Percentiles rank a stretch among this genome's conserved stretches.
Conservation (phyloP, 352 stramenopile species). For the Phytophthora cactorum region DNA sequence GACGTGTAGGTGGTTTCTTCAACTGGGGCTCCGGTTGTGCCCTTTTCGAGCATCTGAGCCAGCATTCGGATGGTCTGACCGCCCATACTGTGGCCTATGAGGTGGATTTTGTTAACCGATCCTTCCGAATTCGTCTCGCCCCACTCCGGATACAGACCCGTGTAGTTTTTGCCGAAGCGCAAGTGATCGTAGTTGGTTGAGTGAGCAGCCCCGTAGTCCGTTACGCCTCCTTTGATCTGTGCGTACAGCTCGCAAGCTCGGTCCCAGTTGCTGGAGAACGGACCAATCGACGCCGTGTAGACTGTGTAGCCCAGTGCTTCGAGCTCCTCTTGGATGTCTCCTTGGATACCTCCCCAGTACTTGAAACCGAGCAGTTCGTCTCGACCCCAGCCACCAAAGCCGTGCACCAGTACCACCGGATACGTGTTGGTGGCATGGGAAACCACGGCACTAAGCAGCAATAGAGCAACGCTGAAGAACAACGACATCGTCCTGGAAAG, state of each 20-base stretch:
- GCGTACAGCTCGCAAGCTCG: slow-evolving; percentile 68
- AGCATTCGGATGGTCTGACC: slow-evolving; percentile 78
- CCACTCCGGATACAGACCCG: slow-evolving; percentile 66
- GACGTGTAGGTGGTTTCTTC: slow-evolving; percentile 37
- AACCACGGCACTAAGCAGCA: slow-evolving; percentile 25
- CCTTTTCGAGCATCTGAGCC: slow-evolving; percentile 61
- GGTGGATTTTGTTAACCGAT: slow-evolving; percentile 65
- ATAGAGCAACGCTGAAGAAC: slow-evolving; percentile 18
- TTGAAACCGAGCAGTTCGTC: slow-evolving; percentile 51
- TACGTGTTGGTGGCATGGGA: slow-evolving; percentile 42
- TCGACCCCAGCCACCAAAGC: slow-evolving; percentile 51
- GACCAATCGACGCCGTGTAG: slow-evolving; percentile 55
- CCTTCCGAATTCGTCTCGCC: slow-evolving; percentile 47
- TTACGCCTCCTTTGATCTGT: slow-evolving; percentile 57
- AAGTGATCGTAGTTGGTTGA: slow-evolving; percentile 41
- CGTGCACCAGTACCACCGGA: slow-evolving; percentile 61
- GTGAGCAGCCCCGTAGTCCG: slow-evolving; percentile 57
- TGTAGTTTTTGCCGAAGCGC: slow-evolving; percentile 49
- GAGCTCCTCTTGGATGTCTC: slow-evolving; percentile 52
- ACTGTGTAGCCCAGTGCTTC: slow-evolving; percentile 49
- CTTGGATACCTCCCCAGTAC: slow-evolving; percentile 63
- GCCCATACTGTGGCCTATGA: slow-evolving; percentile 80
- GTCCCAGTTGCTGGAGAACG: slow-evolving; percentile 70
- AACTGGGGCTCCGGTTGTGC: slow-evolving; percentile 45
- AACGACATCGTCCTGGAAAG: neutral